Evolutionary conservation across 441 rosid species (phyloP).

Genomic region (Populus hybrid): DNA sequence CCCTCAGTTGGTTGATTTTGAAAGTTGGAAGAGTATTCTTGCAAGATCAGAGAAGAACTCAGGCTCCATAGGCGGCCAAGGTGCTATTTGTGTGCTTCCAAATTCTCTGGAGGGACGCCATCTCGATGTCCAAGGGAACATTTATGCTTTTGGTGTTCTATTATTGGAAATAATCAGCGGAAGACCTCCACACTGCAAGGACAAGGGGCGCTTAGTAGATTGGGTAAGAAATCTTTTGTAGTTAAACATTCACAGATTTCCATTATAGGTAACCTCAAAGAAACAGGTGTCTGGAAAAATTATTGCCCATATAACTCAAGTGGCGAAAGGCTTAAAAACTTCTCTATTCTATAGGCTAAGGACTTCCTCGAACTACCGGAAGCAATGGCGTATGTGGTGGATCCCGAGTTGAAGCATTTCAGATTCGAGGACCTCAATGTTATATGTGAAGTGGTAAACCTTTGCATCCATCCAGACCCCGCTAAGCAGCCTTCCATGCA

Average conservation of each 20-base stretch:
- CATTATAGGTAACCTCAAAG: background rate
- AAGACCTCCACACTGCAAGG: slow-evolving; percentile 87
- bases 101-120: slow-evolving; percentile 70
- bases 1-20: slow-evolving; percentile 90
- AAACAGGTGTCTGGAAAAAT: background rate
- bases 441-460: slow-evolving; percentile 71
- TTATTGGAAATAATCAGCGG: slow-evolving; percentile 88
- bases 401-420: slow-evolving; percentile 90
- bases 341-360: slow-evolving; percentile 62
- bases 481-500: slow-evolving; percentile 60
- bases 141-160: slow-evolving; percentile 82
- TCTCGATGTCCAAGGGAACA: slow-evolving; percentile 78
- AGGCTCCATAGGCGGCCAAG: slow-evolving; percentile 69
- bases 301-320: background rate
- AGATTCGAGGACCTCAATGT: slow-evolving; percentile 66
- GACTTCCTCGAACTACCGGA: slow-evolving; percentile 79
- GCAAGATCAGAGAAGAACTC: slow-evolving; percentile 89
- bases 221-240: slow-evolving; percentile 56
- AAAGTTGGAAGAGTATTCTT: slow-evolving; percentile 92
- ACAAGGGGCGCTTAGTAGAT: slow-evolving; percentile 76
- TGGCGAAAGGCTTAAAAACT: background rate
- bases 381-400: slow-evolving; percentile 76
- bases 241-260: background rate
- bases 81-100: slow-evolving; percentile 73
- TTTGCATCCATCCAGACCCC: slow-evolving; percentile 60